These are phyloP conservation scores for Zanthoxylum bungeanum DNA, from an alignment of 345 rosid genomes.

Conservation along the genomic window DNA sequence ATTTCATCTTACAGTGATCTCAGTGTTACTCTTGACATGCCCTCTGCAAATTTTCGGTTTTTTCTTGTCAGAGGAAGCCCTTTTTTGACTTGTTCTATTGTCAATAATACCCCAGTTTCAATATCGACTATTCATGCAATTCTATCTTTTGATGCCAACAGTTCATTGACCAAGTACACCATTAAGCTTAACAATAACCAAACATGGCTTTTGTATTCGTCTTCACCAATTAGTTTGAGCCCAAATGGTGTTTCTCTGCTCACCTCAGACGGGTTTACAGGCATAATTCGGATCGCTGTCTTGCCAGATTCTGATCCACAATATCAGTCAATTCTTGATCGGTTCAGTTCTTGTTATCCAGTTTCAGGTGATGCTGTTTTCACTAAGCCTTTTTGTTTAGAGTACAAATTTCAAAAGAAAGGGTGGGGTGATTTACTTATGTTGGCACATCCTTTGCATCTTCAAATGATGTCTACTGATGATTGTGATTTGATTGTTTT, in stretches of 20 bases:
- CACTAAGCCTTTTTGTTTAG: conserved; percentile 63
- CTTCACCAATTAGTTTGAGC: conserved; percentile 55
- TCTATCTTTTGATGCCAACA: conserved; percentile 45
- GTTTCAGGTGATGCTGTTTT: conserved; percentile 70
- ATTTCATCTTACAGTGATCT: conserved; percentile 76
- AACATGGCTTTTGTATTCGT: conserved; percentile 79
- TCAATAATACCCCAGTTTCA: conserved; percentile 36
- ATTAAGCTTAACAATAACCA: conserved; percentile 69
- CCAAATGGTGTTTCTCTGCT: conserved; percentile 41
- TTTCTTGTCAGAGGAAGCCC: conserved; percentile 89
- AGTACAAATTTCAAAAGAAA: conserved; percentile 81
- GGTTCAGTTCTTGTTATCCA: conserved; percentile 81
- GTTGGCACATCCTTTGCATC: conserved; percentile 91
- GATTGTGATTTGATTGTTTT: conserved; percentile 45
- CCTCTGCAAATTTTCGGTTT: conserved; percentile 67
- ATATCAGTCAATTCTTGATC: conserved; percentile 59
- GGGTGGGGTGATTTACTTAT: conserved; percentile 91
- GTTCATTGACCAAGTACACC: conserved; percentile 57
- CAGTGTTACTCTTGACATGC: conserved; percentile 71
- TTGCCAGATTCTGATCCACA: conserved; percentile 45
- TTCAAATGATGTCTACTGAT: conserved; percentile 43
- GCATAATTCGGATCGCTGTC: conserved; percentile 56
- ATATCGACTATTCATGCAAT: conserved; percentile 79
- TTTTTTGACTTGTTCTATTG: conserved; percentile 62
- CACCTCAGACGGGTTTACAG: conserved; percentile 50